phyloP scores from a whole-genome alignment of 805 yeast genomes.

The Blastobotrys attinorum region DNA sequence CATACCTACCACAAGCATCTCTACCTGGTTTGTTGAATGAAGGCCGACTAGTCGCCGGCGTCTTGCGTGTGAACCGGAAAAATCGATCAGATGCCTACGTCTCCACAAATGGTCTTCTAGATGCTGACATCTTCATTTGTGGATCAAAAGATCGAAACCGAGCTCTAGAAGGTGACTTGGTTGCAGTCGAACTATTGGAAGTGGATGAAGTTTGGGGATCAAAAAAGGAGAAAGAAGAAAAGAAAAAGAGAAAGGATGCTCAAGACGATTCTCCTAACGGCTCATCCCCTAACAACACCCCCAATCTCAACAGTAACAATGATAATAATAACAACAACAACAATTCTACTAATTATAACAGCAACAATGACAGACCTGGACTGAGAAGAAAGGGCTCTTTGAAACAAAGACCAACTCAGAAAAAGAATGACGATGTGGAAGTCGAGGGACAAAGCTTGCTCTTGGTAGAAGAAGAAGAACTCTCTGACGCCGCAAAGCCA shows the following conservation, averaged over 20 bases:
- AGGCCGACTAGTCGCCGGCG: constrained; percentile 88
- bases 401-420: constrained; percentile 92
- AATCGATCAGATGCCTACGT: constrained; percentile 97
- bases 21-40: constrained; percentile 83
- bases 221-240: constrained; percentile 93
- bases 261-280: not conserved
- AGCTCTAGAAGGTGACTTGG: constrained; percentile 93
- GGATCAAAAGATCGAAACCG: constrained; percentile 98
- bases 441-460: constrained; percentile 95
- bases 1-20: constrained; percentile 88
- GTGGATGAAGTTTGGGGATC: constrained; percentile 98
- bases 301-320: constrained; percentile 56
- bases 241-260: constrained; percentile 72
- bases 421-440: constrained; percentile 96
- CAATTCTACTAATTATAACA: too few relatives aligned
- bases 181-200: constrained; percentile 86
- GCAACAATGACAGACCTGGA: constrained; percentile 5
- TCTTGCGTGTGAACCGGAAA: constrained; percentile 87
- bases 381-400: constrained; percentile 79
- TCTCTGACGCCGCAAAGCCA: constrained; percentile 87
- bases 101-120: constrained; percentile 91
- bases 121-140: constrained; percentile 95
- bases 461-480: constrained; percentile 90
- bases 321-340: constrained; percentile 17
- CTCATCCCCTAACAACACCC: too few relatives aligned